Base-by-base conservation (phyloP, 1,139 yeast genomes). In the Saccharomyces hybrid region DNA sequence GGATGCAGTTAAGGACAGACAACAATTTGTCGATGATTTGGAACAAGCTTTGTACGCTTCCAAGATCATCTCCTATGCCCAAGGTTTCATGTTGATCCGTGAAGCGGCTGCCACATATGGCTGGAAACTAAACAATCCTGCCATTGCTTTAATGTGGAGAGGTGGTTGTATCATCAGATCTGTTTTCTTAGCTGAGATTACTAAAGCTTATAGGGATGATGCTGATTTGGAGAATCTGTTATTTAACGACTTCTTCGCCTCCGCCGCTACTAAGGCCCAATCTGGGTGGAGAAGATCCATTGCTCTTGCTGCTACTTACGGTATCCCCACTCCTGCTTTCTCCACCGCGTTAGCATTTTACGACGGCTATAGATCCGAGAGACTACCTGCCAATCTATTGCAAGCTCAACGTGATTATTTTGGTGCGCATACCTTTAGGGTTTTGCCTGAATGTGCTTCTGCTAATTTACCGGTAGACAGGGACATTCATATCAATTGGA, bases 341-440 rank as follows among this genome's bases (percentile, higher is more conserved):
- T 75, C 96, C 63, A 89, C 99, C 64, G 99, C 99, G 65, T 82
- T 93, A 75, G 79, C 97, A 59, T 93, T 91, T 90, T 93, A 89
- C 82, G 99, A 93, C 74, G 99, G 99, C 76, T 91, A 88, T 88
- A 87, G 98, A 84, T 87, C 97, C 59, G 95, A 83, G 63, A 82
- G 85, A 74, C 81, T 91, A 71, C 98, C 99, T 72, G 99, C 99
- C 67, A 91, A 91, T 86, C 82, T 93, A 77, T 81, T 93, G 75
- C 99, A 93, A 80, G 98, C 98, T 69, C 99, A 93, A 83, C 89
- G 99, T 81, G 99, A 93, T 76, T 93, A 91, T 88, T 93, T 93
- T 71, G 99, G 99, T 78, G 99, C 99, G 64, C 99, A 93, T 83
- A 93, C 99, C 71, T 93, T 93, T 89, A 83, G 84, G 75, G 95